Base-by-base conservation (phyloP, 2,329 filamentous ascomycete genomes). In the Colletotrichum melonis region DNA sequence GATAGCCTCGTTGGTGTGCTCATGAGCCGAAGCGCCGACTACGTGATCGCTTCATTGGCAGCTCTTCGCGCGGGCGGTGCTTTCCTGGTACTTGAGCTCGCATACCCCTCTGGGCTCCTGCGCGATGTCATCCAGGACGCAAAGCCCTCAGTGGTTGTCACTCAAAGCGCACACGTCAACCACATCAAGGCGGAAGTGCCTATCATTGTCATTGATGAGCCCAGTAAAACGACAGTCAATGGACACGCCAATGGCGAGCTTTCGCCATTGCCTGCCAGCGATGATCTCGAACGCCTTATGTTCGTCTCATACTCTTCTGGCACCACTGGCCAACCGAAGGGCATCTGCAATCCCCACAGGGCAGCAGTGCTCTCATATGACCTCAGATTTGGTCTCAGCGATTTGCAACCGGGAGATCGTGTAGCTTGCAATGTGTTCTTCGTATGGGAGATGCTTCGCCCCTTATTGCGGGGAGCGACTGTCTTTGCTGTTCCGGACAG, bases 361-460 rank as follows among this genome's bases (percentile, higher is more conserved):
- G 93, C 93, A 19, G 87, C 93, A 0, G 91, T 95, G 1, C 87
- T 89, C 32, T 95, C 93, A 7, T 95, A 95, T 79, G 86, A 94
- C 76, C 81, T 94, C 75, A 86, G 94, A 80, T 95, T 95, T 78
- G 86, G 84, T 11, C 81, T 95, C 62, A 92, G 91, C 76, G 92
- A 95, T 79, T 84, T 94, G 3, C 82, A 88, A 22, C 92, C 91
- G 0, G 93, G 93, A 19, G 94, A 95, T 76, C 89, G 94, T 7
- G 93, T 95, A 12, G 94, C 94, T n/a, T 95, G 93, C 84, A 96
- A 95, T 85, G 94, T 95, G 72, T 96, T 95, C 81, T 96, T 96
- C 79, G 88, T 95, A 59, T 96, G 94, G 94, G 94, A 96, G 80
- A 95, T 95, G 69, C 81, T 96, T 67, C 92, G 94, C 5, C 94